phyloP scores from a whole-genome alignment of 768 basidiomycete genomes.

The Termitomyces sp. region DNA sequence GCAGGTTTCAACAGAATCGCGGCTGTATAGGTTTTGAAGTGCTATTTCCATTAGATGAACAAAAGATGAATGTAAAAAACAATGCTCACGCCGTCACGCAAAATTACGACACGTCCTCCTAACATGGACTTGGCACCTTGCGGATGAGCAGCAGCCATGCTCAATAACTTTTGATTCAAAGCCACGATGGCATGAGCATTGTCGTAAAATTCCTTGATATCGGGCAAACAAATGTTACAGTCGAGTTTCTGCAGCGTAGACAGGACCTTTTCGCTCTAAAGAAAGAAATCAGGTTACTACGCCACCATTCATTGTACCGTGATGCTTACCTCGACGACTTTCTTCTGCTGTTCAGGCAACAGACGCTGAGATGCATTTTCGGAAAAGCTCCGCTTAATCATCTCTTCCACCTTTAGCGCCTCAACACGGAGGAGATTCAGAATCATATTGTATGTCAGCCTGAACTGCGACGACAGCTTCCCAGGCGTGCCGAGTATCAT shows the following conservation, averaged over 20 bases:
- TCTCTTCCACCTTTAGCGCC: constrained; percentile 94
- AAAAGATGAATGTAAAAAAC: constrained; percentile 1
- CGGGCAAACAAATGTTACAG: constrained; percentile 67
- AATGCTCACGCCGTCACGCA: constrained; percentile 73
- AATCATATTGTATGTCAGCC: constrained; percentile 99
- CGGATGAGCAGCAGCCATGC: constrained; percentile 54
- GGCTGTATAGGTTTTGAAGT: constrained; percentile 67
- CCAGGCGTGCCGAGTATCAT: constrained; percentile 97
- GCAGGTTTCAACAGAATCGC: constrained; percentile 73
- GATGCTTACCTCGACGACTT: constrained; percentile 70
- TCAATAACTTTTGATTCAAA: constrained; percentile 60
- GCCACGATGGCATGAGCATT: constrained; percentile 58
- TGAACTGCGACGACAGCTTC: constrained; percentile 93
- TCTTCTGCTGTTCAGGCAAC: constrained; percentile 90
- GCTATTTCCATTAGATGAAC: constrained; percentile 40
- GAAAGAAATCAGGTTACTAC: constrained; percentile 10
- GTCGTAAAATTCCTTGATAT: constrained; percentile 80
- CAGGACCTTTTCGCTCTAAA: constrained; percentile 71
- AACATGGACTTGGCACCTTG: constrained; percentile 68
- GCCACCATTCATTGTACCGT: not conserved
- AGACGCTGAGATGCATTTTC: constrained; percentile 94
- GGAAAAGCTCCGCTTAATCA: constrained; percentile 99
- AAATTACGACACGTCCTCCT: constrained; percentile 77
- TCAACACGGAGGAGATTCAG: constrained; percentile 95
- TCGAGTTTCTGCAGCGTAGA: constrained; percentile 59